Conservation (phyloP, 164 flowering plant genomes). For the Stephania cephalantha region DNA sequence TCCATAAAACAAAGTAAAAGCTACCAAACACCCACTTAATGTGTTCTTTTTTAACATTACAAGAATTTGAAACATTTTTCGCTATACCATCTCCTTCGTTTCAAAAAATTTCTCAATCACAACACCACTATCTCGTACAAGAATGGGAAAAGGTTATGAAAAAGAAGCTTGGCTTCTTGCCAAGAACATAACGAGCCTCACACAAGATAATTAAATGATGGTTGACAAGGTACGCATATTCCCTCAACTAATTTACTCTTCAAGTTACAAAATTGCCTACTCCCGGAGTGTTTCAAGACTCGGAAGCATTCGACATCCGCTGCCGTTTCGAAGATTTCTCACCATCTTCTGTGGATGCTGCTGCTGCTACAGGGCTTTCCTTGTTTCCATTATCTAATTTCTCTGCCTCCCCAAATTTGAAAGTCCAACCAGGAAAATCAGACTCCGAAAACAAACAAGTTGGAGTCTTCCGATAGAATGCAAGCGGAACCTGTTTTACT, state of each 20-base stretch:
- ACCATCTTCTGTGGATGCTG: constrained; percentile 15
- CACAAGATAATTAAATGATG: not conserved
- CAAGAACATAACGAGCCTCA: not conserved
- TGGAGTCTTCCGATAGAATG: constrained; percentile 69
- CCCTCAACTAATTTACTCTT: not conserved
- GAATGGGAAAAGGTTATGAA: no score
- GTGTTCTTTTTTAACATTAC: not conserved
- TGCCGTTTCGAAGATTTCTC: constrained; percentile 36
- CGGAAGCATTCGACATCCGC: constrained; percentile 13
- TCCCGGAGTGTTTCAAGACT: not conserved
- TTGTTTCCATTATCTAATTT: constrained; percentile 8
- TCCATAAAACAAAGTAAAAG: not conserved
- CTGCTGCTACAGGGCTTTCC: constrained; percentile 1
- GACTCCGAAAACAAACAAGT: constrained; percentile 59
- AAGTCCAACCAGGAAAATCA: constrained; percentile 84
- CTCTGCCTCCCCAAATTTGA: constrained; percentile 26
- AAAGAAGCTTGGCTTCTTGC: no score
- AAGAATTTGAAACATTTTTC: not conserved
- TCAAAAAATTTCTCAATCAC: not conserved
- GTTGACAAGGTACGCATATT: not conserved
- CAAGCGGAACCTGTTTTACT: constrained; percentile 85
- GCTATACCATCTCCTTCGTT: no score
- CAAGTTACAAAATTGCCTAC: not conserved
- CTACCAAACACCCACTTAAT: no score
- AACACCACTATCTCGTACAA: not conserved